A percentile compares a stretch with the other conserved stretches of the same genome.
Evolutionary conservation across 495 filamentous ascomycete species (phyloP).

Genomic region (Hypoxylon intermedium): DNA sequence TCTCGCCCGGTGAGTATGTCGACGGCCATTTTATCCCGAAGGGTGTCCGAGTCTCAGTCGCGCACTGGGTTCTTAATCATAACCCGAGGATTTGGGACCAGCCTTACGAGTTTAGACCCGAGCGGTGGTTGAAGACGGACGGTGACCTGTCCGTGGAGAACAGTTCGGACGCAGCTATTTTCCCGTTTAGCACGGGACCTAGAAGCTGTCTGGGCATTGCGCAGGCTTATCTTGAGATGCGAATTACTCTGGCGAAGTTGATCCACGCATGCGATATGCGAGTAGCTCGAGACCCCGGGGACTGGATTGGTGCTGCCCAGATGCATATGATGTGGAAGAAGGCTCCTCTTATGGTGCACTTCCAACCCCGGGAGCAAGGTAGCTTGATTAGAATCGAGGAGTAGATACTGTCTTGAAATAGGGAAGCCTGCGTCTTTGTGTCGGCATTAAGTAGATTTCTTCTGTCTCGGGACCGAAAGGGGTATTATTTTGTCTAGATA

Average conservation of each 20-base stretch:
- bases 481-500: slow-evolving; percentile 26
- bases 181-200: slow-evolving; percentile 40
- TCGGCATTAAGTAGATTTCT: not conserved
- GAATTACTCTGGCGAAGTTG: slow-evolving; percentile 47
- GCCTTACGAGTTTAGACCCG: slow-evolving; percentile 41
- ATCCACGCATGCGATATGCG: slow-evolving; percentile 46
- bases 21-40: slow-evolving; percentile 42
- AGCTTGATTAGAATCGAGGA: not conserved
- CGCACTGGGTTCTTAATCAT: slow-evolving; percentile 46
- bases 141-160: not conserved
- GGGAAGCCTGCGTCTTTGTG: no score
- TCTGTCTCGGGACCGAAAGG: not conserved
- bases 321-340: slow-evolving; percentile 51
- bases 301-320: slow-evolving; percentile 42
- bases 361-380: slow-evolving; percentile 4
- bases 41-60: slow-evolving; percentile 46
- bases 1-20: slow-evolving; percentile 42
- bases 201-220: slow-evolving; percentile 43
- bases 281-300: slow-evolving; percentile 39
- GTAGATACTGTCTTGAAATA: not conserved
- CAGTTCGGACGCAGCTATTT: slow-evolving; percentile 37
- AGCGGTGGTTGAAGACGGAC: slow-evolving; percentile 43
- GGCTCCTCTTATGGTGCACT: slow-evolving; percentile 40
- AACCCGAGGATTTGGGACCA: slow-evolving; percentile 41
- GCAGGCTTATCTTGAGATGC: slow-evolving; percentile 49